Conservation (phyloP, 2,329 filamentous ascomycete species). For the Epichloe typhina region DNA sequence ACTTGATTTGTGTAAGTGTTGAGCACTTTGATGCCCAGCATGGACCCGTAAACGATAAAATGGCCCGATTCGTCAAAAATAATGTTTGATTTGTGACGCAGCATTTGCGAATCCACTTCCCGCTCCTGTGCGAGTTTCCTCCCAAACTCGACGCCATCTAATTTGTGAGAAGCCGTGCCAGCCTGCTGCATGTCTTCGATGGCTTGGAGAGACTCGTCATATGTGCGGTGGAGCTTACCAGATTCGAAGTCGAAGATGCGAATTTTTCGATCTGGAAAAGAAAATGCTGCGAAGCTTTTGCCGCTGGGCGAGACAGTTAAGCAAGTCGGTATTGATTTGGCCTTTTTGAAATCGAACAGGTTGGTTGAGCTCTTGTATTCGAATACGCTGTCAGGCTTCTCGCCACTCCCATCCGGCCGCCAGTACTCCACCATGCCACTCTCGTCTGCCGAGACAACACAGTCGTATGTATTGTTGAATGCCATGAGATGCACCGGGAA, state of each 20-base stretch:
- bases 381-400: slow-evolving; percentile 87
- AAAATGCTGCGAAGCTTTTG: slow-evolving; percentile 79
- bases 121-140: slow-evolving; percentile 74
- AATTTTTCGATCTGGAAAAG: slow-evolving; percentile 85
- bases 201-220: slow-evolving; percentile 84
- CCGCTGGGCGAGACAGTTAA: slow-evolving; percentile 79
- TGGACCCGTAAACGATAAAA: slow-evolving; percentile 88
- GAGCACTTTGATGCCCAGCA: slow-evolving; percentile 85
- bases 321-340: slow-evolving; percentile 71
- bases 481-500: slow-evolving; percentile 71
- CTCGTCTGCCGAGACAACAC: slow-evolving; percentile 79
- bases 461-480: slow-evolving; percentile 81
- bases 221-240: slow-evolving; percentile 79
- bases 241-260: slow-evolving; percentile 86
- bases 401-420: slow-evolving; percentile 66
- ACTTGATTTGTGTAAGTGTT: slow-evolving; percentile 92
- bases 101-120: slow-evolving; percentile 60
- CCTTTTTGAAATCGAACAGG: slow-evolving; percentile 97
- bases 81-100: slow-evolving; percentile 65
- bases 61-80: slow-evolving; percentile 93
- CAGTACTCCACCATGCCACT: slow-evolving; percentile 96
- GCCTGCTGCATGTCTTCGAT: slow-evolving; percentile 92
- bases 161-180: slow-evolving; percentile 65
- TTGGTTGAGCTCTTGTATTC: slow-evolving; percentile 87
- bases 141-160: slow-evolving; percentile 88